phyloP scores from a whole-genome alignment of 768 basidiomycete species.

The Termitomyces sp. region DNA sequence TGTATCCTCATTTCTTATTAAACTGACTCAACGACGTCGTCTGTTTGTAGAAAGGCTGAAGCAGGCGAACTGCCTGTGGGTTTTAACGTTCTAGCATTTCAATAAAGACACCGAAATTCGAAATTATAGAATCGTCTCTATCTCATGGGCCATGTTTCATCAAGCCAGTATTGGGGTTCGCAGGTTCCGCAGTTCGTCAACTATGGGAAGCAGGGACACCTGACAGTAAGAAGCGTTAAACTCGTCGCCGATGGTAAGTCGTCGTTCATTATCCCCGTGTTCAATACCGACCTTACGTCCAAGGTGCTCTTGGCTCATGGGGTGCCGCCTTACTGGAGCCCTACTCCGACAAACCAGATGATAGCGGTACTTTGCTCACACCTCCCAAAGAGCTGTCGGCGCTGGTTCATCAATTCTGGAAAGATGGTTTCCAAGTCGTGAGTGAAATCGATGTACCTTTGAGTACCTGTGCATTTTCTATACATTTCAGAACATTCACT shows the following conservation, averaged over 20 bases:
- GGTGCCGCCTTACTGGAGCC: slow-evolving; percentile 86
- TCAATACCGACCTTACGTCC: neutral
- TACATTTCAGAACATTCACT: slow-evolving; percentile 69
- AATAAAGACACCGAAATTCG: neutral
- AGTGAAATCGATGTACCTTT: slow-evolving; percentile 18
- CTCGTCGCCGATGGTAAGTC: slow-evolving; percentile 67
- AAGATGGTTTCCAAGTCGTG: slow-evolving; percentile 82
- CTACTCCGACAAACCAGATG: slow-evolving; percentile 75
- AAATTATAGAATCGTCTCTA: slow-evolving; percentile 50
- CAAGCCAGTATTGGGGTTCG: slow-evolving; percentile 62
- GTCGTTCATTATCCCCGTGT: neutral
- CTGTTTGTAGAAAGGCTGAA: slow-evolving; percentile 54
- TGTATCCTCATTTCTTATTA: neutral
- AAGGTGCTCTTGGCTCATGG: slow-evolving; percentile 87
- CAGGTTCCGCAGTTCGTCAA: slow-evolving; percentile 52
- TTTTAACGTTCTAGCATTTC: neutral
- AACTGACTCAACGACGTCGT: neutral
- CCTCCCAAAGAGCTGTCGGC: slow-evolving; percentile 45
- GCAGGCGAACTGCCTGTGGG: slow-evolving; percentile 63
- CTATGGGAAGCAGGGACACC: slow-evolving; percentile 47
- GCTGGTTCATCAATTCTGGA: slow-evolving; percentile 58
- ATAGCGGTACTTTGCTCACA: slow-evolving; percentile 63
- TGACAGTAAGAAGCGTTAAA: slow-evolving; percentile 65
- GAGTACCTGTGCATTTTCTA: neutral
- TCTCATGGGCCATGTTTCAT: slow-evolving; percentile 49